These are phyloP conservation scores for Fusarium globosum DNA, from an alignment of 2,329 filamentous ascomycete species.

Conservation along the genomic window DNA sequence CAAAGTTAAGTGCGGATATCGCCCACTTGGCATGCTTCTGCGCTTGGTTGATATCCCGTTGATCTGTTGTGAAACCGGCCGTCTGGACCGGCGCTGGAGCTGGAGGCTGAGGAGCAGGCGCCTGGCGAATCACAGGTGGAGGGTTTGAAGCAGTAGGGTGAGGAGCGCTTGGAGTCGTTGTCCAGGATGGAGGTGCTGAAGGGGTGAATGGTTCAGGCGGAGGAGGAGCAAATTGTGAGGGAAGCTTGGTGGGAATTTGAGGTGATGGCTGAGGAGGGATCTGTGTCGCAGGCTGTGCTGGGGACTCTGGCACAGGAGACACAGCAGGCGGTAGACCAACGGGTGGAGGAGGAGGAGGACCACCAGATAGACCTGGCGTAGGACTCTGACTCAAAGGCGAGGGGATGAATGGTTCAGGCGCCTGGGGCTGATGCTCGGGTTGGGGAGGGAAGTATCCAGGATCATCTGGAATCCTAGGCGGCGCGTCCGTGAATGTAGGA, in stretches of 20 bases:
- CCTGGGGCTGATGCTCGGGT: constrained; percentile 17
- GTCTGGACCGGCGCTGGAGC: constrained; percentile 17
- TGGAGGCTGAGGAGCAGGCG: constrained; percentile 26
- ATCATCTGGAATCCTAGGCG: constrained; percentile 44
- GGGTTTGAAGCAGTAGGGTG: constrained; percentile 36
- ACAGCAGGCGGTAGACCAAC: constrained; percentile 20
- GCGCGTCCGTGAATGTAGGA: constrained; percentile 43
- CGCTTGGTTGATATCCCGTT: constrained; percentile 77
- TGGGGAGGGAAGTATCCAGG: constrained; percentile 50
- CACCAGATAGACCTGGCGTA: constrained; percentile 32
- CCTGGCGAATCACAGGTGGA: constrained; percentile 35
- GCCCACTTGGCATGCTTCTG: constrained; percentile 98
- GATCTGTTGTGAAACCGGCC: constrained; percentile 34
- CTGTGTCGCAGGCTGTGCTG: constrained; percentile 32
- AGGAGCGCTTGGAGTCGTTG: constrained; percentile 35
- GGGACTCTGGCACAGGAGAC: constrained; percentile 21
- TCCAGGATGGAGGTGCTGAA: constrained; percentile 39
- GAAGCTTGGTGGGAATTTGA: constrained; percentile 43
- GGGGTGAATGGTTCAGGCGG: constrained; percentile 33
- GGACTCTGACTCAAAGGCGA: constrained; percentile 51
- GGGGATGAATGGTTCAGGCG: constrained; percentile 46
- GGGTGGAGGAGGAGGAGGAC: constrained; percentile 36
- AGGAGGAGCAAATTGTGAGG: constrained; percentile 40
- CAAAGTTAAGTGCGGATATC: constrained; percentile 95
- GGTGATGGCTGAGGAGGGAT: constrained; percentile 46